Conservation (phyloP, 2,329 filamentous ascomycete genomes). For the Botryotinia convoluta region DNA sequence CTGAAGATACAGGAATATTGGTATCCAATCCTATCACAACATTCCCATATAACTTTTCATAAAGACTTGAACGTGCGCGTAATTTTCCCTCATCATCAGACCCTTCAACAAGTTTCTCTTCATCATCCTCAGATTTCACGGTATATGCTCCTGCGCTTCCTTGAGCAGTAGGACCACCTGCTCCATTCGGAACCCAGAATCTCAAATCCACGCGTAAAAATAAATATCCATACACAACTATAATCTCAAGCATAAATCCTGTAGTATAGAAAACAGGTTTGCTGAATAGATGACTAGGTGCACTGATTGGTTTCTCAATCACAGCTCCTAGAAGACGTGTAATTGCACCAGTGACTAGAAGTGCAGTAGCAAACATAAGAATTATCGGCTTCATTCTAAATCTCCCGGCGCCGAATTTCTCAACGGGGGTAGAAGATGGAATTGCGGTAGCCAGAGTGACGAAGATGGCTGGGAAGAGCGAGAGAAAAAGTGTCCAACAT, state of each 20-base stretch:
- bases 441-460: neutral
- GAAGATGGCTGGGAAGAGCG: neutral
- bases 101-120: neutral
- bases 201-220: neutral
- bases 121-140: neutral
- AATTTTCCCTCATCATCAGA: neutral
- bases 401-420: neutral
- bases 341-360: neutral
- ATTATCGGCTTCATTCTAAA: neutral
- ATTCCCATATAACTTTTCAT: neutral
- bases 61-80: neutral
- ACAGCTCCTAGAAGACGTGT: neutral
- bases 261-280: neutral
- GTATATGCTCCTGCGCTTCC: slow-evolving; percentile 44
- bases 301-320: neutral
- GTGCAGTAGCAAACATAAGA: neutral
- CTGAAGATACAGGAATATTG: neutral
- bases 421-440: neutral
- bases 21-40: neutral
- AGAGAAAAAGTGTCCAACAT: neutral
- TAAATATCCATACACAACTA: neutral
- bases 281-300: neutral
- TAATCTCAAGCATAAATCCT: neutral
- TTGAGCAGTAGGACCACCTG: neutral
- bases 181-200: neutral